Conservation (phyloP, 495 filamentous ascomycete genomes). For the Melanomma pulvis-pyrius region DNA sequence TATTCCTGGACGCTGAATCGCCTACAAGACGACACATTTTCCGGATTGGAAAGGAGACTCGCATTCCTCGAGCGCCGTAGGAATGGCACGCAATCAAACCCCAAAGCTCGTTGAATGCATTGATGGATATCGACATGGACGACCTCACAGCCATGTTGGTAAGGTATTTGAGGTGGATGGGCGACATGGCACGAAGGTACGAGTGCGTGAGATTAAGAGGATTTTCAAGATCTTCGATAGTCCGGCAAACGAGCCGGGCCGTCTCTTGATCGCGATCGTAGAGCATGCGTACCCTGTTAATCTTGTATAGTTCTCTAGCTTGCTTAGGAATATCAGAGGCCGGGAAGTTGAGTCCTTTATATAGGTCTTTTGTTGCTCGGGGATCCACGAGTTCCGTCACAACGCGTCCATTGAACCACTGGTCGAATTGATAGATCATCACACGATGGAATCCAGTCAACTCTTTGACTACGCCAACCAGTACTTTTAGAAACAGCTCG, state of each 20-base stretch:
- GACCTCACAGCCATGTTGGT: constrained; percentile 88
- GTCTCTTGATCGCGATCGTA: constrained; percentile 78
- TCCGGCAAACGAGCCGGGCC: constrained; percentile 81
- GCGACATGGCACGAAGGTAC: constrained; percentile 88
- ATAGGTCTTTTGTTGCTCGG: constrained; percentile 77
- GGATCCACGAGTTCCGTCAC: constrained; percentile 87
- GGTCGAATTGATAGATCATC: constrained; percentile 93
- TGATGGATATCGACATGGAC: constrained; percentile 94
- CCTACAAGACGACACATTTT: constrained; percentile 94
- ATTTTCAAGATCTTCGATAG: constrained; percentile 69
- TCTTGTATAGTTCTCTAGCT: constrained; percentile 77
- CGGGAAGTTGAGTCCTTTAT: constrained; percentile 88
- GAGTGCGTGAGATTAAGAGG: constrained; percentile 85
- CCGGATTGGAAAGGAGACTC: constrained; percentile 86
- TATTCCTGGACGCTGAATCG: constrained; percentile 83
- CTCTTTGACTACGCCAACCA: constrained; percentile 80
- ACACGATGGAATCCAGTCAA: constrained; percentile 91
- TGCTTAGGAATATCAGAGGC: constrained; percentile 90
- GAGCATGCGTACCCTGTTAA: constrained; percentile 77
- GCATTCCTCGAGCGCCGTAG: constrained; percentile 77
- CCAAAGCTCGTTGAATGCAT: constrained; percentile 83
- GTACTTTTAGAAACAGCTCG: constrained; percentile 68
- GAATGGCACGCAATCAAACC: constrained; percentile 87
- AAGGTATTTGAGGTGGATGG: constrained; percentile 87
- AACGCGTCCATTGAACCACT: constrained; percentile 77